Conservation (phyloP, 2,329 filamentous ascomycete genomes). For the Pseudopyrenochaeta lycopersici region DNA sequence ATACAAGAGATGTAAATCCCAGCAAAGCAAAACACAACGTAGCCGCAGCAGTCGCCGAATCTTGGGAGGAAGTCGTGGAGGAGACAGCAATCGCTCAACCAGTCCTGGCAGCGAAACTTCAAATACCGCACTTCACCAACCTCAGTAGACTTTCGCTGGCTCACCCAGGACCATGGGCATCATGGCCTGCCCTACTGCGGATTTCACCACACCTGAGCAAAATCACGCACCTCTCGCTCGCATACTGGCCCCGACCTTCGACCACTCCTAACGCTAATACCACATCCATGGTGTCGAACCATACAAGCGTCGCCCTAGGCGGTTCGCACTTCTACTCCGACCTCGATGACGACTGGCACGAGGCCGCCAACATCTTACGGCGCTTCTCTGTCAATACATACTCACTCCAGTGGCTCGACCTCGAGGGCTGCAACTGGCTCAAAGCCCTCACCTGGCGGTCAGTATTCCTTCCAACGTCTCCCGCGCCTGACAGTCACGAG, state of each 20-base stretch:
- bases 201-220: constrained; percentile 63
- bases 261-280: constrained; percentile 63
- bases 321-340: constrained; percentile 63
- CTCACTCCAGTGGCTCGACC: constrained; percentile 68
- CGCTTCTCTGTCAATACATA: constrained; percentile 65
- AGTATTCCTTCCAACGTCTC: background rate
- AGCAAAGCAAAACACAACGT: constrained; percentile 22
- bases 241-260: constrained; percentile 68
- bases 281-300: constrained; percentile 53
- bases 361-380: constrained; percentile 65
- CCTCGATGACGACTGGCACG: constrained; percentile 64
- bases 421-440: constrained; percentile 69
- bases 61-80: constrained; percentile 56
- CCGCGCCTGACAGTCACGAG: background rate
- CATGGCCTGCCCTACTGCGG: constrained; percentile 64
- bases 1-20: constrained; percentile 9
- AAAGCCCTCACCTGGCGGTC: constrained; percentile 58
- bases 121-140: constrained; percentile 55
- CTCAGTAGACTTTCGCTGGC: constrained; percentile 68
- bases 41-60: constrained; percentile 48
- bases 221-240: constrained; percentile 69
- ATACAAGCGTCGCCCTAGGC: constrained; percentile 57
- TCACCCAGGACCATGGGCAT: constrained; percentile 58
- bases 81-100: constrained; percentile 1
- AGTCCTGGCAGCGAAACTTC: constrained; percentile 25